These are phyloP conservation scores for Pythium pyrilobum DNA, from an alignment of 352 stramenopile species.

Conservation along the genomic window DNA sequence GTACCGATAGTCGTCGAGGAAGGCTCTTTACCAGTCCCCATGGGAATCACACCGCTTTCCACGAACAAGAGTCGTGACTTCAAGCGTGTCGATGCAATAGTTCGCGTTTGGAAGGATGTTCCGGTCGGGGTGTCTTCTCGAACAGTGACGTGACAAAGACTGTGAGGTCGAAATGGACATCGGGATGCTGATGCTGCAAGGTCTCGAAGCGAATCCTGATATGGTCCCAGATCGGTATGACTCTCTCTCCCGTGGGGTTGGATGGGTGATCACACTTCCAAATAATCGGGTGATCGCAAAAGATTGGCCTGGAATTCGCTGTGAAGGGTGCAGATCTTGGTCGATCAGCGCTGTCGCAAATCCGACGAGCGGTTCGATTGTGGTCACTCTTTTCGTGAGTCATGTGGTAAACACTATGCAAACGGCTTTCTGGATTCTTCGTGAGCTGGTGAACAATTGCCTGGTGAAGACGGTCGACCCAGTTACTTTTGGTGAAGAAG, in stretches of 20 bases:
- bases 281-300: background rate
- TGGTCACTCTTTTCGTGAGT: background rate
- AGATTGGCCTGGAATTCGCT: background rate
- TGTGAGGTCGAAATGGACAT: conserved; percentile 1
- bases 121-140: background rate
- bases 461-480: conserved; percentile 33
- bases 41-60: background rate
- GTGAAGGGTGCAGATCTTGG: too few species aligned
- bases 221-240: conserved; percentile 1
- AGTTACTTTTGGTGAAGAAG: conserved; percentile 18
- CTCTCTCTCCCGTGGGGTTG: background rate
- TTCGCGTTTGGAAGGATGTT: background rate
- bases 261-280: conserved; percentile 5
- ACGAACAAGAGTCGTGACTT: conserved; percentile 7
- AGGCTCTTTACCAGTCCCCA: background rate
- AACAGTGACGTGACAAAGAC: background rate
- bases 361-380: too few species aligned
- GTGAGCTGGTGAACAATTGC: background rate
- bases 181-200: background rate
- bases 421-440: background rate
- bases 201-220: background rate
- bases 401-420: conserved; percentile 1
- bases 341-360: too few species aligned
- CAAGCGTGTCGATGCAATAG: background rate
- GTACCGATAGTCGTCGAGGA: conserved; percentile 41